phyloP scores from a whole-genome alignment of 805 yeast species.

The Candida takata region DNA sequence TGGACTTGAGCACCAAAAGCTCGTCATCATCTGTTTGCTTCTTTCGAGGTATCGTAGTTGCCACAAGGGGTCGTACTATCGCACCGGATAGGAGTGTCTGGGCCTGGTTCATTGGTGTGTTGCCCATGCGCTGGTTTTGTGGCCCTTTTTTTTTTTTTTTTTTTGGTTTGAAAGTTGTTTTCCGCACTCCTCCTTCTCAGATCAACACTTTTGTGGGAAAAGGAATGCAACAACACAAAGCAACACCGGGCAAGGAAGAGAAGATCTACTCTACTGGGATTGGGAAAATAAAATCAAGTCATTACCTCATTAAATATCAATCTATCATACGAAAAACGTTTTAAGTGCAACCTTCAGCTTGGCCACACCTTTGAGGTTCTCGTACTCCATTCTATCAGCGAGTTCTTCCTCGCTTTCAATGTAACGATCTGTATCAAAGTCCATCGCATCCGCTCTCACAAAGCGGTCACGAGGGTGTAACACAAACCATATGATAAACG shows the following conservation, averaged over 20 bases:
- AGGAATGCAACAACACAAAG: too few relatives aligned
- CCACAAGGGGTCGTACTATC: conserved; percentile 1
- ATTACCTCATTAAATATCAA: background rate
- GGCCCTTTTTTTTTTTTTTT: too few relatives aligned
- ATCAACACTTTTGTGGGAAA: too few relatives aligned
- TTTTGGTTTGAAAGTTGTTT: too few relatives aligned
- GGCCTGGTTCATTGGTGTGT: background rate
- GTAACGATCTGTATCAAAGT: conserved; percentile 46
- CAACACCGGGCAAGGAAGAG: too few relatives aligned
- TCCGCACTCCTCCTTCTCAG: too few relatives aligned
- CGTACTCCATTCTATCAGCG: conserved; percentile 4
- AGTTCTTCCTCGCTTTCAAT: conserved; percentile 41
- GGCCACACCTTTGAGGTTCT: conserved; percentile 35
- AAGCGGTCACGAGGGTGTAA: conserved; percentile 33
- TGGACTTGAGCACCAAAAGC: conserved; percentile 10
- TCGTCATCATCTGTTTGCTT: conserved; percentile 7
- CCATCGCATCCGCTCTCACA: conserved; percentile 41
- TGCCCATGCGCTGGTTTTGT: background rate
- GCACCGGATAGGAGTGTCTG: conserved; percentile 1
- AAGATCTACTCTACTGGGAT: too few relatives aligned
- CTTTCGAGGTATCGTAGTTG: background rate
- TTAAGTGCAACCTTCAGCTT: conserved; percentile 23
- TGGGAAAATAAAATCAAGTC: background rate
- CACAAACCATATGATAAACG: conserved; percentile 37
- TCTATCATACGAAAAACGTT: conserved; percentile 12